Conservation (phyloP, 2,329 filamentous ascomycete species). For the Fusarium floridanum region DNA sequence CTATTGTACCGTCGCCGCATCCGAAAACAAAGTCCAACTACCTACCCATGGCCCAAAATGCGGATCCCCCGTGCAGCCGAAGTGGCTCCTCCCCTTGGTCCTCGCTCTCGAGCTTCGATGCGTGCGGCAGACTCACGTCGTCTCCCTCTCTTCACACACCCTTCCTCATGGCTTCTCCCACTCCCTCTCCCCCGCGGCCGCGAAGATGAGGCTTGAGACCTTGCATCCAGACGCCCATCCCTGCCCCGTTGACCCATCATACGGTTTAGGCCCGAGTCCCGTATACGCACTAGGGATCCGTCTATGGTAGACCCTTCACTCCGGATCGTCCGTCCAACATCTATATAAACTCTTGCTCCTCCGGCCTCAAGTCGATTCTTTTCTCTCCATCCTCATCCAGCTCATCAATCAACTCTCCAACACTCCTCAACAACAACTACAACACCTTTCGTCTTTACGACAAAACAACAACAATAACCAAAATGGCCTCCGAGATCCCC, state of each 20-base stretch:
- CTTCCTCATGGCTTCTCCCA: conserved; percentile 22
- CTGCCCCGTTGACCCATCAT: conserved; percentile 44
- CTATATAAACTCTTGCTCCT: conserved; percentile 48
- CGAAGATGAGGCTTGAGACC: conserved; percentile 43
- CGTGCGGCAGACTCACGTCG: conserved; percentile 9
- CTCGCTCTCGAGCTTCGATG: conserved; percentile 11
- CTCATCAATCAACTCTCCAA: conserved; percentile 44
- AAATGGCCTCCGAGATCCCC: conserved; percentile 69
- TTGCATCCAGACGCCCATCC: conserved; percentile 39
- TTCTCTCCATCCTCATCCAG: conserved; percentile 46
- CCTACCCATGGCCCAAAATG: conserved; percentile 29
- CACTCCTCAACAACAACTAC: conserved; percentile 30
- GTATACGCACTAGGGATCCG: conserved; percentile 25
- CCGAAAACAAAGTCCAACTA: conserved; percentile 32
- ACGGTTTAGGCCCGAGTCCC: conserved; percentile 43
- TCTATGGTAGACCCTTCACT: conserved; percentile 29
- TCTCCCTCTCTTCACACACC: conserved; percentile 29
- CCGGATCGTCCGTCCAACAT: conserved; percentile 37
- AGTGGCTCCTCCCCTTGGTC: conserved; percentile 39
- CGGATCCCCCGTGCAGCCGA: conserved; percentile 48
- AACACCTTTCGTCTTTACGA: conserved; percentile 38
- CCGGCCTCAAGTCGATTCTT: conserved; percentile 36
- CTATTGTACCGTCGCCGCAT: conserved; percentile 37
- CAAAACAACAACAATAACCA: conserved; percentile 36
- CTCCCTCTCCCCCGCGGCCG: conserved; percentile 45